A percentile compares a stretch with the other conserved stretches of the same genome.
Conservation (phyloP, 345 rosid genomes). For the Toxicodendron radicans region DNA sequence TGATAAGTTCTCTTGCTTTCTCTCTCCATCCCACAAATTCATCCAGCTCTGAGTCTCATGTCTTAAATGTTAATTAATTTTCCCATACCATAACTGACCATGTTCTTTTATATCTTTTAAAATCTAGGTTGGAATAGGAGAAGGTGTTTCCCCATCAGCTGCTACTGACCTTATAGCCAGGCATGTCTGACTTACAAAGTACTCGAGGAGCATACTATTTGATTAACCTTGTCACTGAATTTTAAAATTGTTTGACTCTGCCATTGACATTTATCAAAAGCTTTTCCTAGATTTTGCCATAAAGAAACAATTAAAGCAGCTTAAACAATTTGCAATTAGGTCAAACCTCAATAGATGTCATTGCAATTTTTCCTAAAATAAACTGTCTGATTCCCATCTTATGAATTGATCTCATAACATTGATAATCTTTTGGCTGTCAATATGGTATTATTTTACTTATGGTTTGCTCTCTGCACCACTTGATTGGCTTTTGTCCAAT, state of each 20-base stretch:
- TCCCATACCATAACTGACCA: background rate
- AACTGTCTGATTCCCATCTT: background rate
- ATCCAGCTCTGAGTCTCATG: slow-evolving; percentile 5
- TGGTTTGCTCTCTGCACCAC: slow-evolving; percentile 5
- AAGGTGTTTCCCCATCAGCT: slow-evolving; percentile 98
- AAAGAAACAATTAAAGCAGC: background rate
- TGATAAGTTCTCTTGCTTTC: background rate
- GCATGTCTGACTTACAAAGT: slow-evolving; percentile 50
- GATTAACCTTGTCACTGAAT: background rate
- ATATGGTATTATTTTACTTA: background rate
- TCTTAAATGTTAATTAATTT: background rate
- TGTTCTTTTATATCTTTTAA: slow-evolving; percentile 13
- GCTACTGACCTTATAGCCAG: slow-evolving; percentile 98
- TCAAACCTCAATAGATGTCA: background rate
- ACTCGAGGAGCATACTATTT: slow-evolving; percentile 20
- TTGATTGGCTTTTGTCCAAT: slow-evolving; percentile 23
- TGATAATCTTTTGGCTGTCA: background rate
- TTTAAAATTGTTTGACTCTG: background rate
- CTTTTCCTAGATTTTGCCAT: background rate
- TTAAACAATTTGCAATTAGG: background rate
- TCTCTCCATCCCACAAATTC: background rate
- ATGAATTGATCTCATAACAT: background rate
- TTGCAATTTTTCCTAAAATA: background rate
- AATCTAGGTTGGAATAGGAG: slow-evolving; percentile 94
- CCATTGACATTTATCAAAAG: background rate